phyloP scores from a whole-genome alignment of 768 basidiomycete species.

The Mycena amicta region DNA sequence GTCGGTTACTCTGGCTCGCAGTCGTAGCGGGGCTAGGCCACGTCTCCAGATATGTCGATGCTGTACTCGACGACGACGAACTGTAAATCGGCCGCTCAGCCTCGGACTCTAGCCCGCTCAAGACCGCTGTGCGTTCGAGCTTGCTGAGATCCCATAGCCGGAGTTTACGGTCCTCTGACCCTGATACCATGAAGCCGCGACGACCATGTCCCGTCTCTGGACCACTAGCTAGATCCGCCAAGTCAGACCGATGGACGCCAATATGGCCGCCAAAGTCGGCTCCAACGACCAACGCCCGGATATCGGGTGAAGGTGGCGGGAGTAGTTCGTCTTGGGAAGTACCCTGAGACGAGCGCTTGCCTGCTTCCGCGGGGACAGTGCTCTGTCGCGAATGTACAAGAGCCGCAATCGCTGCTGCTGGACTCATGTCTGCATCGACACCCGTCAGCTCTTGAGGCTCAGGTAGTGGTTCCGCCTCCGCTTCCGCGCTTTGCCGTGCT shows the following conservation, averaged over 20 bases:
- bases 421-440: conserved; percentile 59
- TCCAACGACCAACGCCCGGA: conserved; percentile 71
- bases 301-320: conserved; percentile 60
- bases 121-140: conserved; percentile 70
- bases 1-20: conserved; percentile 59
- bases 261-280: conserved; percentile 77
- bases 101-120: conserved; percentile 80
- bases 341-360: conserved; percentile 38
- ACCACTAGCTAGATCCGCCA: conserved; percentile 46
- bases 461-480: conserved; percentile 48
- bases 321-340: conserved; percentile 37
- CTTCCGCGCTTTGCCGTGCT: conserved; percentile 47
- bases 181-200: conserved; percentile 80
- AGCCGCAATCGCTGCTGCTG: conserved; percentile 78
- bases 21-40: conserved; percentile 51
- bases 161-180: conserved; percentile 87
- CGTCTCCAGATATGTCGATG: conserved; percentile 62
- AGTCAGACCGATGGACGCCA: conserved; percentile 52
- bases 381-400: conserved; percentile 70
- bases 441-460: conserved; percentile 56
- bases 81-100: conserved; percentile 77
- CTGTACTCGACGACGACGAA: conserved; percentile 42
- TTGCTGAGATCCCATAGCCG: conserved; percentile 85
- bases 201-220: conserved; percentile 38
- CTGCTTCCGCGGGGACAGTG: conserved; percentile 28